Percentiles rank a stretch among this genome's conserved stretches.
Evolutionary conservation across 2,329 filamentous ascomycete species (phyloP).

Genomic region (Sporothrix mexicana): DNA sequence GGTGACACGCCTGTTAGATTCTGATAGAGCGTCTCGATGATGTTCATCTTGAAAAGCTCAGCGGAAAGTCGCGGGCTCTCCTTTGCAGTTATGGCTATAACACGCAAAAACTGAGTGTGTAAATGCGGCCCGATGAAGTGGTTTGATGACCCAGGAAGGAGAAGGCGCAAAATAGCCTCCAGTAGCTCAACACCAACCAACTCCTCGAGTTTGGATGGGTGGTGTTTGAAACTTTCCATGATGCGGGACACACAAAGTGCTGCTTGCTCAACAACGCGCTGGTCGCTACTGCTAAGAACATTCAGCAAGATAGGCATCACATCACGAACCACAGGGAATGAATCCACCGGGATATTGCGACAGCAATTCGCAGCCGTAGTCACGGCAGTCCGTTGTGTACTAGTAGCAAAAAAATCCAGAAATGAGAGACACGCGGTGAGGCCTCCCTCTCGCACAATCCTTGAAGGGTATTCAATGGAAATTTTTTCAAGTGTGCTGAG

Average conservation of each 20-base stretch:
- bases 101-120: constrained; percentile 93
- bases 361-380: constrained; percentile 98
- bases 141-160: constrained; percentile 94
- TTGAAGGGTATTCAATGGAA: constrained; percentile 91
- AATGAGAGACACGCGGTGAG: constrained; percentile 95
- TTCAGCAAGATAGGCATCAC: constrained; percentile 96
- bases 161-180: constrained; percentile 80
- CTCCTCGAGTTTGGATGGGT: constrained; percentile 86
- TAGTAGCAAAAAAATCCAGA: constrained; percentile 96
- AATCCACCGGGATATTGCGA: constrained; percentile 92
- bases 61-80: constrained; percentile 86
- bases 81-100: constrained; percentile 86
- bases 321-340: constrained; percentile 87
- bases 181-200: constrained; percentile 88
- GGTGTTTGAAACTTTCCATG: constrained; percentile 94
- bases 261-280: constrained; percentile 95
- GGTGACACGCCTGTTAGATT: constrained; percentile 96
- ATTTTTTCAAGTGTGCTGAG: constrained; percentile 97
- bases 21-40: constrained; percentile 96
- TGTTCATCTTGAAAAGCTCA: constrained; percentile 92
- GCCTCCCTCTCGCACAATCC: constrained; percentile 94
- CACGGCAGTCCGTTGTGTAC: constrained; percentile 93
- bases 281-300: constrained; percentile 89
- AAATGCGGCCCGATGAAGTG: constrained; percentile 85
- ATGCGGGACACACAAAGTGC: constrained; percentile 95